Conservation (phyloP, 495 filamentous ascomycete species). For the Evernia prunastri region DNA sequence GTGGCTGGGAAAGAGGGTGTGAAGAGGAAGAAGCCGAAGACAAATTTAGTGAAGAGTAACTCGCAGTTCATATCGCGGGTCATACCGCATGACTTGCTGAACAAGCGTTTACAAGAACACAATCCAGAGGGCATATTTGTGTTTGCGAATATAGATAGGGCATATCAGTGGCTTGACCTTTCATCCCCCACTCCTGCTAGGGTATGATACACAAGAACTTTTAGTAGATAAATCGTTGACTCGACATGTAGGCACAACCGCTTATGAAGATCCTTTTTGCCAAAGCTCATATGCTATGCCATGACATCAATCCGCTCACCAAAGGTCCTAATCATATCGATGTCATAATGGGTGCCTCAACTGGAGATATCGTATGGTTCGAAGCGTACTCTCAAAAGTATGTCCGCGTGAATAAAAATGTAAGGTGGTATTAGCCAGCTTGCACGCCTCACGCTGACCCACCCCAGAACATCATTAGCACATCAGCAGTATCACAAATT, state of each 20-base stretch:
- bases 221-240: conserved; percentile 12
- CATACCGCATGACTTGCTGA: conserved; percentile 77
- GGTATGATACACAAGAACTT: conserved; percentile 31
- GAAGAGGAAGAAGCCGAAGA: conserved; percentile 88
- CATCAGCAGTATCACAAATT: conserved; percentile 76
- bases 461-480: conserved; percentile 70
- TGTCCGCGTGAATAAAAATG: conserved; percentile 91
- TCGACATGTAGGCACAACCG: conserved; percentile 60
- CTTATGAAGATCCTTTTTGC: conserved; percentile 94
- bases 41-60: conserved; percentile 95
- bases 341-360: conserved; percentile 90
- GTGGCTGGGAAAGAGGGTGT: conserved; percentile 60
- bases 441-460: not conserved
- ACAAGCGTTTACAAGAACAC: conserved; percentile 72
- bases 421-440: conserved; percentile 29
- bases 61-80: conserved; percentile 93
- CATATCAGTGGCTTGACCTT: conserved; percentile 80
- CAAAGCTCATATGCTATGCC: conserved; percentile 89
- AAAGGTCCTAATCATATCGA: conserved; percentile 76
- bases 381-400: conserved; percentile 97
- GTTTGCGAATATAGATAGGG: conserved; percentile 91
- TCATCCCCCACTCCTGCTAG: conserved; percentile 47
- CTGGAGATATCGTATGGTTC: conserved; percentile 97
- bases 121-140: conserved; percentile 72
- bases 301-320: conserved; percentile 82